Evolutionary conservation across 108 stramenopile genomes (phyloP), one percentile per base, ranked within the genome.

Genomic region (Thalassiosira profunda): DNA sequence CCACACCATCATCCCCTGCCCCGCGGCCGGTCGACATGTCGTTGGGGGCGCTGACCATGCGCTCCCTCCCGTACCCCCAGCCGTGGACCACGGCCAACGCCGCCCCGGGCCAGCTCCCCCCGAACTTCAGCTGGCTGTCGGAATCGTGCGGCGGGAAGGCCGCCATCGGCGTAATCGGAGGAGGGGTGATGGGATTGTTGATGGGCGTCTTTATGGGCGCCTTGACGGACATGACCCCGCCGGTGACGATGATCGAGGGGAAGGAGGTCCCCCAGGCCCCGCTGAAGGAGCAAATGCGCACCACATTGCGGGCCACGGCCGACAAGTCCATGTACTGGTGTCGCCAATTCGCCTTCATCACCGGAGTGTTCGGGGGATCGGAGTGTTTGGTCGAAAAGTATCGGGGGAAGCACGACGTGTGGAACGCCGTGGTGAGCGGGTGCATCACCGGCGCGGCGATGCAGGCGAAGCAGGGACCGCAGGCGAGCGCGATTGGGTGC

Each of bases 161-260:
- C 8, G 91, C 87, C 49, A 87, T 94, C 51, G 96, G 96, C 11
- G 78, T 92, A 11, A 82, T 94, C 54, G 90, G 90, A 5, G 96
- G 96, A 8, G 96, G 87, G 2, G 81, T 83, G 23, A 91, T 91
- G 88, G 96, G 96, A 17, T 58, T 91, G 28, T 51, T 94, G 31
- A 93, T 96, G 93, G 96, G 96, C 17, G 89, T 94, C 8, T 96
- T 96, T 53, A 76, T 96, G 63, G 96, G 96, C 2, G 95, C 95
- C 29, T 70, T 96, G 67, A 82, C 85, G 1, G 96, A 94, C 64
- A 75, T 89, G 54, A 88, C 91, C 7, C 96, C 96, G 10, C 88
- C 92, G 1, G 90, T 96, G 14, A 86, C 84, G n/a, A 81, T 92
- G 4, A 82, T 93, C 42, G 79, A 80, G 7, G 93, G 93, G 10